Evolutionary conservation across 108 stramenopile genomes (phyloP).

Genomic region (Cafeteria roenbergensis): DNA sequence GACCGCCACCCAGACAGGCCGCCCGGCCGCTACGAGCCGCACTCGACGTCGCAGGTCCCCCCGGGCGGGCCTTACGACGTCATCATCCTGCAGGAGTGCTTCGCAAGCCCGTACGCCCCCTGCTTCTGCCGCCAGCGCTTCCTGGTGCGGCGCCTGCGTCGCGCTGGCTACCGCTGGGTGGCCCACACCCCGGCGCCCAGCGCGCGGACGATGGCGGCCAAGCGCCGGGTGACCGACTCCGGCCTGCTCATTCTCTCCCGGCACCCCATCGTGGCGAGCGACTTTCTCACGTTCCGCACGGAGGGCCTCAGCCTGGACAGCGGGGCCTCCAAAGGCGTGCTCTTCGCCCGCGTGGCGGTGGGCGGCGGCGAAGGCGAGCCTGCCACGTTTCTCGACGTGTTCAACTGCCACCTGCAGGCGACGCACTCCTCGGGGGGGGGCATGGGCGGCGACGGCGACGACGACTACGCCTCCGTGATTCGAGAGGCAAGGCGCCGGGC

Average conservation of each 20-base stretch:
- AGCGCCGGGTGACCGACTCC: neutral
- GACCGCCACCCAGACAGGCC: too few species aligned
- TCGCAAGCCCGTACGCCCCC: neutral
- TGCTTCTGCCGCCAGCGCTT: neutral
- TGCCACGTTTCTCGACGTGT: conserved; percentile 1
- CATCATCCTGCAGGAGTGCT: neutral
- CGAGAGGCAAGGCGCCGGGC: too few species aligned
- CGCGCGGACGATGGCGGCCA: neutral
- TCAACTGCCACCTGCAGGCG: conserved; percentile 12
- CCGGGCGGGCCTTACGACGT: too few species aligned
- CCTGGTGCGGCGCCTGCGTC: neutral
- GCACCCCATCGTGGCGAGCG: conserved; percentile 4
- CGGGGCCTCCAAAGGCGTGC: conserved; percentile 1
- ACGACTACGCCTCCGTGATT: too few species aligned
- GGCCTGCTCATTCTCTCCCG: neutral
- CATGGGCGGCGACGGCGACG: neutral
- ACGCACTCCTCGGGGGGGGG: neutral
- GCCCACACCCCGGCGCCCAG: neutral
- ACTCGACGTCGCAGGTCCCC: too few species aligned
- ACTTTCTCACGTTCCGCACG: neutral
- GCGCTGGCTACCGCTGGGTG: neutral
- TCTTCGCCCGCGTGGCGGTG: conserved; percentile 1
- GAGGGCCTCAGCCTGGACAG: neutral
- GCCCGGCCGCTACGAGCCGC: too few species aligned
- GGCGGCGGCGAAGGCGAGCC: too few species aligned